Conservation (phyloP, 73 alveolate species). For the Effrenium voratum region DNA sequence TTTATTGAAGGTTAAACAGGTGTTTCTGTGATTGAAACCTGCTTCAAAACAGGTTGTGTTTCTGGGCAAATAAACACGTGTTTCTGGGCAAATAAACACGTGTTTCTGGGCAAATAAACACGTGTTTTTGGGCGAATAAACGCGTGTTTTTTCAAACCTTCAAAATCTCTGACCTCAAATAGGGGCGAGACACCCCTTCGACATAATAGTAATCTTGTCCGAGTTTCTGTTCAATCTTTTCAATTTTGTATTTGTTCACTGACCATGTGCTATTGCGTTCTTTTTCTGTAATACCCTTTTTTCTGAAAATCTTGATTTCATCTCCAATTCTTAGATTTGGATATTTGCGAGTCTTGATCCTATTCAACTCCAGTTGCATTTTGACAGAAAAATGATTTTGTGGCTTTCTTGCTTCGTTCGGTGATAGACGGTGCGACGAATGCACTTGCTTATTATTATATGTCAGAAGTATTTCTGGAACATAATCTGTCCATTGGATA, state of each 20-base stretch:
- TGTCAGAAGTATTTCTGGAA: too few species aligned
- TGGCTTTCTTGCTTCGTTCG: too few species aligned
- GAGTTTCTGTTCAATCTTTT: not conserved
- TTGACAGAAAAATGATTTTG: too few species aligned
- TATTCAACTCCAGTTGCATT: too few species aligned
- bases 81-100: not conserved
- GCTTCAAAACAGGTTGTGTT: not conserved
- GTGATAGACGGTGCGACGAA: too few species aligned
- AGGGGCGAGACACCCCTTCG: not conserved
- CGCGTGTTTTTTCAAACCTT: too few species aligned
- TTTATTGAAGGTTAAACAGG: too few species aligned
- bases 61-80: not conserved
- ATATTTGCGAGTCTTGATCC: too few species aligned
- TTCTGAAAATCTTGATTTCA: too few species aligned
- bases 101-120: not conserved
- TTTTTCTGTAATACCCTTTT: not conserved
- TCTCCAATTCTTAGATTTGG: too few species aligned
- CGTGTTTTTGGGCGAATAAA: not conserved
- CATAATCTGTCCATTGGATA: not conserved
- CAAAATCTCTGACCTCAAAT: not conserved
- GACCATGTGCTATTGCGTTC: not conserved
- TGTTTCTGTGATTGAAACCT: too few species aligned
- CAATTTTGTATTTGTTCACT: not conserved
- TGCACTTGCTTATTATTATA: too few species aligned
- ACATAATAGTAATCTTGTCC: not conserved